These are phyloP conservation scores for Anthracocystis panici-leucophaei DNA, from an alignment of 1,284 basidiomycete genomes.

Conservation along the genomic window DNA sequence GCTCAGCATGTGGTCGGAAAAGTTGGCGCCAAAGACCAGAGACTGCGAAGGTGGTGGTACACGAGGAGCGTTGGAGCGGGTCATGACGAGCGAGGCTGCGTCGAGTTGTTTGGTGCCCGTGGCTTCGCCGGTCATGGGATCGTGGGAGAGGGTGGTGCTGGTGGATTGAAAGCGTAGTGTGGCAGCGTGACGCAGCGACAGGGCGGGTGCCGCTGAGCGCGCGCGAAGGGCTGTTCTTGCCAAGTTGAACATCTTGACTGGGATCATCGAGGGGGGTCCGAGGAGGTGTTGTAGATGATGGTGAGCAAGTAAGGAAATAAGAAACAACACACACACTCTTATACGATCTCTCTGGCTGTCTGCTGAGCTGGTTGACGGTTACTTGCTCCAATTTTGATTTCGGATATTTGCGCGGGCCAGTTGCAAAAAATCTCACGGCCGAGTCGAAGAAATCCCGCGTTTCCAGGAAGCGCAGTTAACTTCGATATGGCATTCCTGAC, in stretches of 20 bases:
- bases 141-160: slow-evolving; percentile 26
- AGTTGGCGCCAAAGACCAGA: slow-evolving; percentile 74
- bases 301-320: neutral
- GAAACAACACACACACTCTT: neutral
- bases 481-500: slow-evolving; percentile 11
- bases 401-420: slow-evolving; percentile 31
- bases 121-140: slow-evolving; percentile 64
- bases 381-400: slow-evolving; percentile 13
- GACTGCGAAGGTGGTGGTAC: slow-evolving; percentile 44
- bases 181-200: slow-evolving; percentile 6
- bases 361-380: slow-evolving; percentile 15
- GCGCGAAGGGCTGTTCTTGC: slow-evolving; percentile 41
- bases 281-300: neutral
- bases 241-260: slow-evolving; percentile 18
- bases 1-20: slow-evolving; percentile 91
- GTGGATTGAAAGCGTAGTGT: slow-evolving; percentile 29
- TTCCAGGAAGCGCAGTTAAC: neutral
- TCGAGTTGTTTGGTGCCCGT: slow-evolving; percentile 51
- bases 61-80: slow-evolving; percentile 36
- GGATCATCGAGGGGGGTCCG: neutral
- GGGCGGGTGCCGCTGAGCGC: slow-evolving; percentile 10
- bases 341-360: neutral
- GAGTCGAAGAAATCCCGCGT: slow-evolving; percentile 34
- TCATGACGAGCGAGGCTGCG: slow-evolving; percentile 41
- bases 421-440: slow-evolving; percentile 18